A percentile compares a stretch with the other conserved stretches of the same genome.
Conservation (phyloP, 2,329 filamentous ascomycete genomes). For the Aspergillus intermedius region DNA sequence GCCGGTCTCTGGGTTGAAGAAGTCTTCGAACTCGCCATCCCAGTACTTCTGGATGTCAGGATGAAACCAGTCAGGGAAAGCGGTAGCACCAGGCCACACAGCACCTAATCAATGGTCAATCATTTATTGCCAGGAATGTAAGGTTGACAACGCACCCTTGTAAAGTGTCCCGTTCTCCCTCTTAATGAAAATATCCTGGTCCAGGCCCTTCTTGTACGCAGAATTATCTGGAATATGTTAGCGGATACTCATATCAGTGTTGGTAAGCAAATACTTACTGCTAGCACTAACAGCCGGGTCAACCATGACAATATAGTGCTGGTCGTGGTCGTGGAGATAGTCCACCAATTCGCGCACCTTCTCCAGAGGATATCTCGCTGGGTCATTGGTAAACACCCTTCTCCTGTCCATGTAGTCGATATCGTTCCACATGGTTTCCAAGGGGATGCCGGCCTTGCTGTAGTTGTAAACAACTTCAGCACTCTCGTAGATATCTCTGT, state of each 20-base stretch:
- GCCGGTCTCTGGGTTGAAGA: conserved; percentile 59
- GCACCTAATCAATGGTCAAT: conserved; percentile 44
- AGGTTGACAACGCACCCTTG: conserved; percentile 27
- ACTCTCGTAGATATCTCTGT: conserved; percentile 44
- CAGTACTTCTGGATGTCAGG: conserved; percentile 60
- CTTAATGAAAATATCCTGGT: conserved; percentile 51
- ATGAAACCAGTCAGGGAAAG: conserved; percentile 72
- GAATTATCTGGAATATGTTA: conserved; percentile 39
- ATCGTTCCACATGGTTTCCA: conserved; percentile 43
- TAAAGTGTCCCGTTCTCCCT: conserved; percentile 50
- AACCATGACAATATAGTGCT: conserved; percentile 72
- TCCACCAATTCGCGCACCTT: conserved; percentile 59
- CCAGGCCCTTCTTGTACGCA: conserved; percentile 56
- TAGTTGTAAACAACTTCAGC: conserved; percentile 41
- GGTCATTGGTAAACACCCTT: conserved; percentile 36
- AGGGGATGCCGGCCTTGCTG: conserved; percentile 34
- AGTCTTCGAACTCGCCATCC: conserved; percentile 59
- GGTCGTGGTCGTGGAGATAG: conserved; percentile 59
- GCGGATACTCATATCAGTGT: neutral
- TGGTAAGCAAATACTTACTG: conserved; percentile 16
- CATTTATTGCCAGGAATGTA: neutral
- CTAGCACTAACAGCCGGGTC: conserved; percentile 48
- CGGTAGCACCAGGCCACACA: conserved; percentile 70
- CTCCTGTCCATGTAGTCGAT: conserved; percentile 38
- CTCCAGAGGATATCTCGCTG: conserved; percentile 31